Evolutionary conservation across 148 eudicot genomes (phyloP), one percentile per base, ranked within the genome.

Genomic region (Oxyria digyna): DNA sequence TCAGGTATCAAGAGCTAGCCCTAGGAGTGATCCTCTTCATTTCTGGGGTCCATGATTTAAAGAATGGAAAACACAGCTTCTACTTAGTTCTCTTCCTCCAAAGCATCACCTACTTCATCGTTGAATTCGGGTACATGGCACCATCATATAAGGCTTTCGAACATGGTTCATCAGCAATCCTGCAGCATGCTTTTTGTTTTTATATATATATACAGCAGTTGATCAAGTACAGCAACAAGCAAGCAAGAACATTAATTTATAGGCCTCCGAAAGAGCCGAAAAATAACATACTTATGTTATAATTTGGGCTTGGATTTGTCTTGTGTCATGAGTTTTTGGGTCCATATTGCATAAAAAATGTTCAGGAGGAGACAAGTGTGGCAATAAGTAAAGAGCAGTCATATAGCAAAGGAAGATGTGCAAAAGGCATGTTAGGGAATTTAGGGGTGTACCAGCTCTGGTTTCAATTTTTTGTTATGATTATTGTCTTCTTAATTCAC

Each of bases 81-180:
- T 94, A 84, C 75, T 66, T 94, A 35, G 91, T 88, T 87, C 80
- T 94, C 64, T 88, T 87, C 80, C 91, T 94, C 46, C 99, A 94
- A 76, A 84, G 87, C 21, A 71, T 94, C 62, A 84, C 97, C 64
- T 94, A 88, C 70, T 77, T 85, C 67, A 84, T 94, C 9, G 86
- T 87, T 64, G 99, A 97, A 15, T 81, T 94, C 26, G 99, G 99
- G 69, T 94, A 88, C 67, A 77, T 94, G 35, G 99, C 73, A 94
- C 98, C 70, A 83, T 94, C 31, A 85, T 94, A 18, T 59, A 59
- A 59, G 38, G 35, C 8, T 2, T 18, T 23, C 27, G 12, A 23
- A 1, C 2, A 9, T 12, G 24, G 23, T 5, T 31, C 31, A 52
- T 9, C 29, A 52, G 7, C 24, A 6, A 52, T 23, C 62, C 4